These are phyloP conservation scores for Pulicaria dysenterica DNA, from an alignment of 129 eudicot genomes.

Conservation along the genomic window DNA sequence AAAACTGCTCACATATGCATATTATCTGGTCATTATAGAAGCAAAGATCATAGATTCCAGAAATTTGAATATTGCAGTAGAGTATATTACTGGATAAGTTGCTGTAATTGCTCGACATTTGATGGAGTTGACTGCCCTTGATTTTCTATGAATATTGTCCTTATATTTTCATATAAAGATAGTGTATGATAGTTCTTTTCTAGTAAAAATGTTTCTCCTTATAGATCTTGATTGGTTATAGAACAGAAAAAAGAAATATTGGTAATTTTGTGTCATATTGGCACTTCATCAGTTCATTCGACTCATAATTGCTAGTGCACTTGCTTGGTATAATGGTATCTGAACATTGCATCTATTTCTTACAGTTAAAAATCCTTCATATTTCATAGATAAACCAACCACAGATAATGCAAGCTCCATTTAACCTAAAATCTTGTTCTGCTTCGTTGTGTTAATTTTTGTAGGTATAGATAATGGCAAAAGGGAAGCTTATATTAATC, in stretches of 20 bases:
- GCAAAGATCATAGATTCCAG: no score
- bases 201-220: neutral
- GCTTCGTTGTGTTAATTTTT: conserved; percentile 26
- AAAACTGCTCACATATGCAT: no score
- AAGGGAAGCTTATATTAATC: conserved; percentile 78
- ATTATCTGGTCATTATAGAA: no score
- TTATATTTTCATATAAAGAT: no score
- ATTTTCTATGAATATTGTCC: no score
- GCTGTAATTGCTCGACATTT: no score
- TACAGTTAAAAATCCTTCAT: neutral
- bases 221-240: neutral
- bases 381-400: neutral
- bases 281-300: neutral
- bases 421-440: conserved; percentile 12
- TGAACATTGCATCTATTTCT: neutral
- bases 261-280: neutral
- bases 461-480: conserved; percentile 60
- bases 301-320: conserved; percentile 11
- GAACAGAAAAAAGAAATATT: neutral
- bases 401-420: neutral
- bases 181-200: no score
- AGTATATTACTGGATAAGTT: no score
- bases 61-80: no score
- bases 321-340: conserved; percentile 3
- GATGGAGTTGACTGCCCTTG: no score